Evolutionary conservation across 116 monocot genomes (phyloP), one percentile per base, ranked within the genome.

Genomic region (Posidonia oceanica): DNA sequence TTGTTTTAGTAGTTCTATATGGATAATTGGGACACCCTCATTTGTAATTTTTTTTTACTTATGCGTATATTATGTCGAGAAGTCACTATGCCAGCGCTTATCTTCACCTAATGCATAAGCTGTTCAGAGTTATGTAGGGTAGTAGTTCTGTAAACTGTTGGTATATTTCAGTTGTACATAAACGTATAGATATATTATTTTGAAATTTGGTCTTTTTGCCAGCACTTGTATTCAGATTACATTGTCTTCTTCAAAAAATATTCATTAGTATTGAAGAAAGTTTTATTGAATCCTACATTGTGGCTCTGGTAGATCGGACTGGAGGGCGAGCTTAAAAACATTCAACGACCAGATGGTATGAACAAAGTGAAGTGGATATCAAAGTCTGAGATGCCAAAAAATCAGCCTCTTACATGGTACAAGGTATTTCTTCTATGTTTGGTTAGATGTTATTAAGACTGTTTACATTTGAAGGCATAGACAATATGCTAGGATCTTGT

Each of bases 321-420:
- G 56, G 75, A 93, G 68, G 98, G 98, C 4, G 98, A 98, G 61
- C 74, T 81, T 80, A 59, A 70, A 7, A 58, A 66, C 44, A 79
- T 98, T 69, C 87, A 83, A 68, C 78, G 70, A 38, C 61, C 61
- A 68, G 72, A 86, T 72, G 58, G 79, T 59, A 21, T 63, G 29
- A 71, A 82, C 14, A 79, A 81, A 66, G 63, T 83, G 14, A 80
- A 79, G 59, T 98, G 98, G 98, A 74, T 69, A 61, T 73, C 84
- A 59, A 61, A 57, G 36, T 66, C 71, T 3, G 75, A 82, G 7
- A 80, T 85, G 16, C 93, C 93, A 75, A 89, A 77, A 66, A 74
- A 90, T 72, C 93, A 93, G 75, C 84, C 98, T 53, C 76, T 98
- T 42, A 98, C 84, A 44, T 98, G 98, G 98, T 98, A 98, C 87